A percentile compares a stretch with the other conserved stretches of the same genome.
Conservation (phyloP, 164 flowering plant genomes). For the Liquidambar formosana region DNA sequence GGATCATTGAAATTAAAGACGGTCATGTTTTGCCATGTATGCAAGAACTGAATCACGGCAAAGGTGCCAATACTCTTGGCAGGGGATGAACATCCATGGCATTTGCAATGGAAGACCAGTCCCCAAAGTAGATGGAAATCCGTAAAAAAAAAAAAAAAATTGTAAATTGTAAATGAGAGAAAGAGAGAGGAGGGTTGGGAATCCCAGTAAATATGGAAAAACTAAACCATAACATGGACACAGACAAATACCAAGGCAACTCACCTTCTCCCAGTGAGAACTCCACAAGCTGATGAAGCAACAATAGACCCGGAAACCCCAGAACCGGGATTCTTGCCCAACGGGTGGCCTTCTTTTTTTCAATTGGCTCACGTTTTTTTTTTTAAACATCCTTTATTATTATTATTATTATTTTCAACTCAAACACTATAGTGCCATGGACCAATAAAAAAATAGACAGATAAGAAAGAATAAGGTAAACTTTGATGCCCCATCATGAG, state of each 20-base stretch:
- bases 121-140: conserved; percentile 41
- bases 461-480: too few species aligned
- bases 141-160: conserved; percentile 29
- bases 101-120: conserved; percentile 46
- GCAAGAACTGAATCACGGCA: conserved; percentile 47
- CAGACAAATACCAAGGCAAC: neutral
- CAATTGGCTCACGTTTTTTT: too few species aligned
- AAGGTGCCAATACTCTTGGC: conserved; percentile 64
- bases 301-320: conserved; percentile 47
- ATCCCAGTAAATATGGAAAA: neutral
- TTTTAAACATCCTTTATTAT: too few species aligned
- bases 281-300: conserved; percentile 48
- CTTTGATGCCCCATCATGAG: too few species aligned
- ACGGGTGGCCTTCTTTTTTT: too few species aligned
- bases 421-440: too few species aligned
- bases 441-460: too few species aligned
- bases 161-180: conserved; percentile 4
- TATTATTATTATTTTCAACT: too few species aligned
- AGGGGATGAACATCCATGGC: conserved; percentile 72
- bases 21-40: too few species aligned
- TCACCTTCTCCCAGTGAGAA: conserved; percentile 68
- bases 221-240: neutral
- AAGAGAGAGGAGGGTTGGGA: neutral
- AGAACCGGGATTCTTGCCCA: too few species aligned
- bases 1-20: too few species aligned